Base-by-base conservation (phyloP, 163 green algal genomes). In the Coccomyxa subellipsoidea region DNA sequence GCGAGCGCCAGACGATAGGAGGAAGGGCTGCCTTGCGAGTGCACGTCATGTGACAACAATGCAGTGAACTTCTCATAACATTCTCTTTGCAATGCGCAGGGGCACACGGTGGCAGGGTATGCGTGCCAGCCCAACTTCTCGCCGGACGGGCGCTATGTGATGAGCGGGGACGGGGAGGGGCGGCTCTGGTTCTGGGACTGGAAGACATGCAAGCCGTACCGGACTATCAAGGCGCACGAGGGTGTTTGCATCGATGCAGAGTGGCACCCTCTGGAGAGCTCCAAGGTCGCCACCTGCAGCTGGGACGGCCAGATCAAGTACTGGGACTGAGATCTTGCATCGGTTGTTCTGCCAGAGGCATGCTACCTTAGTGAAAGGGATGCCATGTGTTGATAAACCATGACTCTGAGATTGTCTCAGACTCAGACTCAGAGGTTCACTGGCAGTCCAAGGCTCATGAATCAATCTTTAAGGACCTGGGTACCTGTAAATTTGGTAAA, bases 181-280 rank as follows among this genome's bases (percentile, higher is more conserved):
- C 95, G 94, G 75, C 89, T 90, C 70, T 98, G 95, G 85, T 97
- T 99, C 79, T 99, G 97, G 97, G 96, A 99, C 90, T 99, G 96
- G 95, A 94, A 96, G 81, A 83, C 77, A 47, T 82, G 69, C 47
- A 87, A 87, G 31, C 69, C 70, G 4, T 82, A 72, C 35, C 80
- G 88, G 32, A 98, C 90, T 40, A 90, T 99, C 83, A 97, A 98
- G 89, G 95, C 93, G 34, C 97, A 99, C 88, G 95, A 99, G 18
- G 88, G 83, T 29, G 94, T 98, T 53, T 97, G 92, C 87, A 97
- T 99, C 53, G 96, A 94, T 38, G 84, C 54, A 34, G 91, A 92
- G 70, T 99, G 96, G 97, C 94, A 99, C 88, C 97, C 96, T 0
- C 85, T 98, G 76, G 95, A 98, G 88, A 92, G 87, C 39, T 94